Base-by-base conservation (phyloP, 768 basidiomycete genomes). In the Xerocomus brunneocitrinus region DNA sequence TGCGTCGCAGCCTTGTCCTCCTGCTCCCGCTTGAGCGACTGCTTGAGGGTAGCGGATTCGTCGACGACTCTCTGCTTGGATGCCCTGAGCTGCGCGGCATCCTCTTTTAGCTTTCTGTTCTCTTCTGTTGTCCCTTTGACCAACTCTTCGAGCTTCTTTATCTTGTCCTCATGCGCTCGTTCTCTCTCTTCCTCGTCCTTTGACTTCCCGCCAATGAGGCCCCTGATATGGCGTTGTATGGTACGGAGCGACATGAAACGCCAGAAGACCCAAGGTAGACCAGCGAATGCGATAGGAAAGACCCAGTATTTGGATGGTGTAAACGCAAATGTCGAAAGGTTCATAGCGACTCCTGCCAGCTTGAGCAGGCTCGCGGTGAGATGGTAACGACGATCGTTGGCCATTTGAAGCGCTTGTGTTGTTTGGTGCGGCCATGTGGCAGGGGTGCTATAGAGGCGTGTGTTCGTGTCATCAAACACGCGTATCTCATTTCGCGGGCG, bases 231-330 rank as follows among this genome's bases (percentile, higher is more conserved):
- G 24, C 42, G 51, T 6, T 32, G 34, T 4, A 50, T 13, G 13
- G 22, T 8, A 5, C 30, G 36, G 9, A 38, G 1, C 3, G 51
- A 41, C 48, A 55, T 45, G 56, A 52, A 49, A 40, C 62, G 59
- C 48, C 54, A 35, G 4, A 67, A 12, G 50, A 69, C 34, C 57
- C 57, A 63, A 28, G 63, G 63, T 7, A 70, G 43, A 50, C 64
- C 63, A 2, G 63, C 60, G 31, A 69, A 59, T n/a, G 65, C 60
- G 57, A 71, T 38, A 30, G 68, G 67, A 48, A 67, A 38, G 39
- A 61, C 55, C 58, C 56, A 69, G 50, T 60, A 60, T 50, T 57
- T 67, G 40, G 63, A 69, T 19, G 65, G 65, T 8, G 62, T 56
- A 22, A 63, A 60, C 22, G 55, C 61, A 42, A 67, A 54, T 25